phyloP scores from a whole-genome alignment of 2,329 filamentous ascomycete genomes.

The Chrysosphaeria jannelii region DNA sequence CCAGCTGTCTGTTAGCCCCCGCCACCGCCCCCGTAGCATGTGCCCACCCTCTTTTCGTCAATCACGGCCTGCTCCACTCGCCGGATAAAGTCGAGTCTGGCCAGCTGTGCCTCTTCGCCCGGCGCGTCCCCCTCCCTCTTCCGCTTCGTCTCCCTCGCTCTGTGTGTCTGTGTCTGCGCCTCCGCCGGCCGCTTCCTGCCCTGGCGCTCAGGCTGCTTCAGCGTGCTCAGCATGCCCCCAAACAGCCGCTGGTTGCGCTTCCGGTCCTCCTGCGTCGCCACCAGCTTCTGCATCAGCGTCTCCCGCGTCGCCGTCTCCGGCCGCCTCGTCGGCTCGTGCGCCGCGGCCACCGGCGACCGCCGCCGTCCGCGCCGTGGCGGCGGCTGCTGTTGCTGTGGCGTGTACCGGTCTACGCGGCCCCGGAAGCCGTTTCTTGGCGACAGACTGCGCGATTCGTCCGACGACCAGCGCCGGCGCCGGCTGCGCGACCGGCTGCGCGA shows the following conservation, averaged over 20 bases:
- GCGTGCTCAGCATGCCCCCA: constrained; percentile 46
- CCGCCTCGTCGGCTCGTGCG: neutral
- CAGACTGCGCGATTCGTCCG: no score
- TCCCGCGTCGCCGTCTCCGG: constrained; percentile 1
- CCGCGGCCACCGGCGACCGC: neutral
- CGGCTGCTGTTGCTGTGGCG: neutral
- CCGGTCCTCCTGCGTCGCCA: constrained; percentile 37
- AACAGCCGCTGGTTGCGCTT: constrained; percentile 67
- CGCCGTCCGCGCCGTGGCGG: neutral
- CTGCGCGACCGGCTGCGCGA: no score
- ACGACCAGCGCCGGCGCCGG: no score
- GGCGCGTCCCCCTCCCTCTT: constrained; percentile 41
- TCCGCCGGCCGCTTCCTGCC: constrained; percentile 26
- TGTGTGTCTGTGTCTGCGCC: constrained; percentile 28
- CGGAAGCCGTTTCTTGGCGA: no score
- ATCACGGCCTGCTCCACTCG: constrained; percentile 41
- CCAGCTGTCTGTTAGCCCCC: no score
- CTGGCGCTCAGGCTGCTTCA: constrained; percentile 31
- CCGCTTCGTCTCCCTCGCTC: constrained; percentile 28
- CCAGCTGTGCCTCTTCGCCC: constrained; percentile 34
- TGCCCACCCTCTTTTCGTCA: constrained; percentile 33
- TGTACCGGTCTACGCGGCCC: no score
- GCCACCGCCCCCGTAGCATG: no score
- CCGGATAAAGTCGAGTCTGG: constrained; percentile 27
- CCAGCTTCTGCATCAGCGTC: constrained; percentile 4